Conservation (phyloP, 306 rosid species). For the Trifolium fragiferum region DNA sequence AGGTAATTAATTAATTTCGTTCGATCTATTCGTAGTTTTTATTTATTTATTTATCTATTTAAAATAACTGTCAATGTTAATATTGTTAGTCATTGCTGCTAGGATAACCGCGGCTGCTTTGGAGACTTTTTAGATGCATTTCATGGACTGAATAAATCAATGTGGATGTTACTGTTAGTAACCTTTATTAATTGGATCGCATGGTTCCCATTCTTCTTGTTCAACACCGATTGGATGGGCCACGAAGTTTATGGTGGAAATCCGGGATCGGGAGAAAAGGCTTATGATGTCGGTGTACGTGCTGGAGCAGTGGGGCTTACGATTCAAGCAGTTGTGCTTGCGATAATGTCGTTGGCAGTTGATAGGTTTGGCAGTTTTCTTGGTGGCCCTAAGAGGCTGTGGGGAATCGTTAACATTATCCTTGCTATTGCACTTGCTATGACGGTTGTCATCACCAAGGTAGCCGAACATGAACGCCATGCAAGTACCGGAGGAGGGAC, state of each 20-base stretch:
- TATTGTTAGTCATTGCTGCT: neutral
- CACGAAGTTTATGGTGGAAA: constrained; percentile 75
- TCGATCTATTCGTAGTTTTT: too few species aligned
- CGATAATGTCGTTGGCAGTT: constrained; percentile 52
- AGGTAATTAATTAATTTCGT: neutral
- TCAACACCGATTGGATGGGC: constrained; percentile 92
- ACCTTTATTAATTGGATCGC: constrained; percentile 78
- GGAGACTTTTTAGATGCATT: constrained; percentile 48
- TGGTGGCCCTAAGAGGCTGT: constrained; percentile 69
- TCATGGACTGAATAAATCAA: constrained; percentile 52
- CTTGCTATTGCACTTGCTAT: constrained; percentile 53
- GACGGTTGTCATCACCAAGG: constrained; percentile 59
- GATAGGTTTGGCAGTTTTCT: constrained; percentile 52
- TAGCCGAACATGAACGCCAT: constrained; percentile 45
- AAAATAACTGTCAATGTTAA: neutral
- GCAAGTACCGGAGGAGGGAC: too few species aligned
- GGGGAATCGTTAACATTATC: constrained; percentile 74
- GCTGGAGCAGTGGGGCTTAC: constrained; percentile 62
- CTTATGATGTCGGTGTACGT: constrained; percentile 59
- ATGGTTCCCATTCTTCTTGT: constrained; percentile 78
- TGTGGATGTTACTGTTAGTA: constrained; percentile 67
- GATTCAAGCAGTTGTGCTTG: constrained; percentile 68
- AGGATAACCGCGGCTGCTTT: neutral
- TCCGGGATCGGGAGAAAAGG: constrained; percentile 15
- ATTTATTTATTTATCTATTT: too few species aligned